phyloP scores from a whole-genome alignment of 371 early-diverging fungal genomes.

The Choanephora cucurbitarum region DNA sequence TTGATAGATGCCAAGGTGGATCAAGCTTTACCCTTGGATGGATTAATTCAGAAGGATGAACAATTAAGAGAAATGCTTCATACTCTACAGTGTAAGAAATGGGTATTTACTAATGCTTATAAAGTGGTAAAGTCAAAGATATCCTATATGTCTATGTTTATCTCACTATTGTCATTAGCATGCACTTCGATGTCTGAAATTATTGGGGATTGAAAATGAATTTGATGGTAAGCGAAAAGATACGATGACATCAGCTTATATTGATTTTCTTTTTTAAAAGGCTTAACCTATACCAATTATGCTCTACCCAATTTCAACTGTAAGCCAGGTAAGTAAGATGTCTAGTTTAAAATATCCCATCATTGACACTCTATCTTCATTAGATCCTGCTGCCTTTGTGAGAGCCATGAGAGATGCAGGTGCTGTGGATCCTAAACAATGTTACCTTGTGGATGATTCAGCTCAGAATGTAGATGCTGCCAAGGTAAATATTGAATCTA shows the following conservation, averaged over 20 bases:
- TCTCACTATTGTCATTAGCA: too few species aligned
- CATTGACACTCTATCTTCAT: too few species aligned
- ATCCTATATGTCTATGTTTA: too few species aligned
- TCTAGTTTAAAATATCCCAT: too few species aligned
- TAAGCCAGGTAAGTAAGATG: constrained; percentile 71
- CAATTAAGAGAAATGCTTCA: constrained; percentile 65
- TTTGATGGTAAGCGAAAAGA: constrained; percentile 60
- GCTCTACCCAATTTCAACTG: constrained; percentile 68
- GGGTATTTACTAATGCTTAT: constrained; percentile 89
- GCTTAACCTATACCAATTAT: constrained; percentile 79
- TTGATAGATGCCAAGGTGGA: constrained; percentile 69
- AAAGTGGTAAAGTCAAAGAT: constrained; percentile 44
- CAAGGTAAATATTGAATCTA: constrained; percentile 22
- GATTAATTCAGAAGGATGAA: constrained; percentile 60
- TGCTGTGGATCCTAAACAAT: constrained; percentile 51
- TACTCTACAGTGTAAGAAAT: constrained; percentile 58
- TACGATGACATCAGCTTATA: neutral
- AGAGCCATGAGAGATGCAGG: constrained; percentile 76
- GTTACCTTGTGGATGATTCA: constrained; percentile 82
- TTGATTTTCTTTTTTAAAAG: constrained; percentile 6
- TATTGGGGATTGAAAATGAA: constrained; percentile 70
- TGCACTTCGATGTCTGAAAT: constrained; percentile 65
- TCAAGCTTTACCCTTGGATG: constrained; percentile 70
- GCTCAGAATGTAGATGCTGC: constrained; percentile 69
- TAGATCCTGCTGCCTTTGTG: constrained; percentile 52